Percentiles rank a stretch among this genome's conserved stretches.
Conservation (phyloP, 2,329 filamentous ascomycete species). For the Fonsecaea monophora region DNA sequence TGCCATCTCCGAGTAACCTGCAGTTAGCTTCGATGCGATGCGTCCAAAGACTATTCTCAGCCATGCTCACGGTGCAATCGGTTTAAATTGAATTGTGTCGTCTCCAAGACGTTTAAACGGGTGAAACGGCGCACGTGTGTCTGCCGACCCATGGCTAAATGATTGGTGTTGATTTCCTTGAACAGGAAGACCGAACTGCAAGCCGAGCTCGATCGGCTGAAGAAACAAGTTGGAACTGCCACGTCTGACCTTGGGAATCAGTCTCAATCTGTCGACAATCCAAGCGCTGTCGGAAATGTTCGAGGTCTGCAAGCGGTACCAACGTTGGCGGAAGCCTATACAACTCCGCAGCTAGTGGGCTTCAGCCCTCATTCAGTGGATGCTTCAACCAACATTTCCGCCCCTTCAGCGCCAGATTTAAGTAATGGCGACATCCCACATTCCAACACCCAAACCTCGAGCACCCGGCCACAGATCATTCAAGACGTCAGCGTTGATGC, state of each 20-base stretch:
- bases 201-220: slow-evolving; percentile 24
- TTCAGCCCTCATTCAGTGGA: background rate
- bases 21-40: slow-evolving; percentile 30
- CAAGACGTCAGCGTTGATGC: slow-evolving; percentile 22
- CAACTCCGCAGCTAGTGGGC: slow-evolving; percentile 2
- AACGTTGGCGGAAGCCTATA: background rate
- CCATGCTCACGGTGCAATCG: slow-evolving; percentile 28
- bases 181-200: slow-evolving; percentile 37
- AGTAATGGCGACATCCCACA: background rate
- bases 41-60: slow-evolving; percentile 22
- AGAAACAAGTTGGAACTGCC: slow-evolving; percentile 11
- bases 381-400: background rate
- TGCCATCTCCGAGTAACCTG: background rate
- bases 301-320: background rate
- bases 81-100: slow-evolving; percentile 20
- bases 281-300: background rate
- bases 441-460: background rate
- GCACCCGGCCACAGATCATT: slow-evolving; percentile 17
- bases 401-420: background rate
- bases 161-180: slow-evolving; percentile 8
- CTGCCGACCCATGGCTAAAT: background rate
- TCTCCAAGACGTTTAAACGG: slow-evolving; percentile 24
- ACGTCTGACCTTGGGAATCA: background rate
- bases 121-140: slow-evolving; percentile 28
- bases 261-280: background rate